Conservation (phyloP, 2,329 filamentous ascomycete genomes). For the Aspergillus bombycis region DNA sequence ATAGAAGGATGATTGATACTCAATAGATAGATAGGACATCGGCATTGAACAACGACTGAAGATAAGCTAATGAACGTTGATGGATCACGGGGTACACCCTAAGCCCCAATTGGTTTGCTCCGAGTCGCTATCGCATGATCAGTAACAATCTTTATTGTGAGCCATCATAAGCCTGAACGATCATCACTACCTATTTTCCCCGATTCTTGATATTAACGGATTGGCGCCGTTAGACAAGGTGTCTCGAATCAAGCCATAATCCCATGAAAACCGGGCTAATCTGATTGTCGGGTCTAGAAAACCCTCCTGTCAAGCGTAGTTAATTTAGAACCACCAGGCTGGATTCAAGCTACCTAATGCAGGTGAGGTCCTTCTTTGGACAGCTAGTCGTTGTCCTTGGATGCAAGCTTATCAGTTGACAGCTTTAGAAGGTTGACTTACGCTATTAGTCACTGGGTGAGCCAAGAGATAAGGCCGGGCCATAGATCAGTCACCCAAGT, state of each 20-base stretch:
- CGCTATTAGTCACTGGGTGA: constrained; percentile 9
- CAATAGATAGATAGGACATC: not conserved
- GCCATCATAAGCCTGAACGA: constrained; percentile 4
- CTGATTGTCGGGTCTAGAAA: not conserved
- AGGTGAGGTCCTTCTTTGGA: not conserved
- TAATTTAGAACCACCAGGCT: not conserved
- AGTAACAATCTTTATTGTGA: constrained; percentile 10
- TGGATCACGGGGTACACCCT: not conserved
- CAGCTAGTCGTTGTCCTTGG: not conserved
- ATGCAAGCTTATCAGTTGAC: constrained; percentile 18
- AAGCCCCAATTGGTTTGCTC: not conserved
- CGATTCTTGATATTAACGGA: not conserved
- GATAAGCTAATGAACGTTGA: constrained; percentile 1
- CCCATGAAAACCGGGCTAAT: not conserved
- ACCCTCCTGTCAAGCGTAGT: not conserved
- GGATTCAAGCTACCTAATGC: not conserved
- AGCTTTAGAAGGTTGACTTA: constrained; percentile 3
- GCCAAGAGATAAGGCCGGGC: constrained; percentile 11
- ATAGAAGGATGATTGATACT: not conserved
- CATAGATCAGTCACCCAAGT: constrained; percentile 1
- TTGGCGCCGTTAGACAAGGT: not conserved
- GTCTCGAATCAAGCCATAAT: not conserved
- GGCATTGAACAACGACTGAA: not conserved
- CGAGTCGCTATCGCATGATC: not conserved
- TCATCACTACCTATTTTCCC: not conserved